These are phyloP conservation scores for Elsinoe necatrix DNA, from an alignment of 2,329 filamentous ascomycete species.

Conservation along the genomic window DNA sequence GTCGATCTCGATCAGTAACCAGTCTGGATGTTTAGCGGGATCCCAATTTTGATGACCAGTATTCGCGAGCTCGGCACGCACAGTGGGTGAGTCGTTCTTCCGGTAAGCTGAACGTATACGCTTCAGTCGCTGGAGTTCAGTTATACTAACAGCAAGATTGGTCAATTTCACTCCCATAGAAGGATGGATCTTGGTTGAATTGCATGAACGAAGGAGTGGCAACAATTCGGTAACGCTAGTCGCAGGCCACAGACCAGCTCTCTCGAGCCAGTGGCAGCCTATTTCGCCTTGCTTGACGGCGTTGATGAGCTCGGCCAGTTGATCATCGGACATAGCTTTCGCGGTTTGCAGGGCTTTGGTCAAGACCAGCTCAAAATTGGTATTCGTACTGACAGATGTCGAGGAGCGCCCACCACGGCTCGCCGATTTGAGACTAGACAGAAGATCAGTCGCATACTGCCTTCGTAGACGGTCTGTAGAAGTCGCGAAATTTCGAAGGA, in stretches of 20 bases:
- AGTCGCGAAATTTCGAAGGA: too few relatives aligned
- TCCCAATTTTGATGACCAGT: slow-evolving; percentile 50
- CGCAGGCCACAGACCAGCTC: slow-evolving; percentile 12
- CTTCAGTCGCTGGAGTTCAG: slow-evolving; percentile 8
- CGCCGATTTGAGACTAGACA: too few relatives aligned
- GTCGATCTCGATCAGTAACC: slow-evolving; percentile 57
- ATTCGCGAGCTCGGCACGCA: slow-evolving; percentile 34
- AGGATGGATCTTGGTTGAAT: neutral
- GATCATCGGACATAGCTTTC: too few relatives aligned
- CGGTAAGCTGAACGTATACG: neutral
- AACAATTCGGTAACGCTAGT: neutral
- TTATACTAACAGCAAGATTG: neutral
- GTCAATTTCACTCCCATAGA: neutral
- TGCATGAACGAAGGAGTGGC: neutral
- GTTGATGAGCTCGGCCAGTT: too few relatives aligned
- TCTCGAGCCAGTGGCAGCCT: neutral
- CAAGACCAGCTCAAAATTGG: too few relatives aligned
- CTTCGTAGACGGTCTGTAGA: too few relatives aligned
- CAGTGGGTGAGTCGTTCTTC: neutral
- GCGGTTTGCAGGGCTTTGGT: too few relatives aligned
- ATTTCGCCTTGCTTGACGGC: neutral
- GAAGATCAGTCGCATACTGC: too few relatives aligned
- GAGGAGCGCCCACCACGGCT: too few relatives aligned
- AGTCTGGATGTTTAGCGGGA: slow-evolving; percentile 47
- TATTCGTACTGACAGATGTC: too few relatives aligned